Evolutionary conservation across 1,284 basidiomycete species (phyloP), one percentile per base, ranked within the genome.

Genomic region (Taiwanofungus camphoratus): DNA sequence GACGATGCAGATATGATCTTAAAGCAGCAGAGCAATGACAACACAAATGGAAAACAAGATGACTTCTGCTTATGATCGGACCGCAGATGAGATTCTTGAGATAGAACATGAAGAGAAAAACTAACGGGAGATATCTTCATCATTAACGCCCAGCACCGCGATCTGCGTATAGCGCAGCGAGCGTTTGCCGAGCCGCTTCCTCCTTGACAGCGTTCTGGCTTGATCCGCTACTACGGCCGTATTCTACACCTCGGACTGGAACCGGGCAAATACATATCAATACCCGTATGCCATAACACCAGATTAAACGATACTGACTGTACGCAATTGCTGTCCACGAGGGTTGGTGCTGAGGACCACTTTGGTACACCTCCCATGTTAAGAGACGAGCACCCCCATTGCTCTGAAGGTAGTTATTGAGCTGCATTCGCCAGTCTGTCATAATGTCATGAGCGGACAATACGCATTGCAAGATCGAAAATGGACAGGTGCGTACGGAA

Each of bases 351-450:
- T 52, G 44, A 2, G 57, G 62, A 8, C 62, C 63, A 7, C 42
- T 39, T 20, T 54, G 47, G 45, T 45, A 50, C 2, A 63, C 49
- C 21, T 59, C 55, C 59, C 57, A 63, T 19, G 44, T 47, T 7
- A 64, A 51, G 29, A 55, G 31, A 6, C 49, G 50, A 3, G 51
- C 42, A 15, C 59, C 57, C 3, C 58, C 59, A 36, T 60, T 57
- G 21, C 51, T 52, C 44, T 65, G 63, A 37, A 65, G 57, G 51
- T 55, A 61, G 53, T 64, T 64, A 53, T 65, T 63, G 21, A 65
- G 52, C 23, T 58, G 52, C 62, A 64, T 63, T 32, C 60, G 57
- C 55, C 57, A 62, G 52, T 65, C 62, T 63, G 31, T 6, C 7
- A 33, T 7, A n/a, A n/a, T n/a, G n/a, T n/a, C n/a, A n/a, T n/a